A percentile compares a stretch with the other conserved stretches of the same genome.
phyloP scores from a whole-genome alignment of 495 filamentous ascomycete genomes.

The Neurospora pannonica region DNA sequence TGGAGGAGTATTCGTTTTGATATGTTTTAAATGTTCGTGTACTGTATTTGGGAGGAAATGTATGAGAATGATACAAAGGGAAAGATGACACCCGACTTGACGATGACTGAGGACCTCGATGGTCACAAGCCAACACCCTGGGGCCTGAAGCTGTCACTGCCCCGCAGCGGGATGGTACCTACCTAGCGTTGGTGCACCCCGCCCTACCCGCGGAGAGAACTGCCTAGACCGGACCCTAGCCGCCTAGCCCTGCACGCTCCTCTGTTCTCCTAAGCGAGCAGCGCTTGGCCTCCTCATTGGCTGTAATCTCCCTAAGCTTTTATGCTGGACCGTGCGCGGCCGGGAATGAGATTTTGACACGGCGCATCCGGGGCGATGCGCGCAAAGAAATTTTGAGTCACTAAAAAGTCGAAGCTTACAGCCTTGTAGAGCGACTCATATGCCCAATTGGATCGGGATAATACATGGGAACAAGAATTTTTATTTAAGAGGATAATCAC shows the following conservation, averaged over 20 bases:
- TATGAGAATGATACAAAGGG: neutral
- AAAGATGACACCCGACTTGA: neutral
- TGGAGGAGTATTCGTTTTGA: slow-evolving; percentile 41
- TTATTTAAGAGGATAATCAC: neutral
- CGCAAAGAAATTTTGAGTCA: neutral
- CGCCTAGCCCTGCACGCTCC: neutral
- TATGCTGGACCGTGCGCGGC: neutral
- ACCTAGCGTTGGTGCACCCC: neutral
- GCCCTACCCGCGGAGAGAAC: neutral
- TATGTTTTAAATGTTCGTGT: no score
- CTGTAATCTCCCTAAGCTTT: accelerated
- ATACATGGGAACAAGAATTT: neutral
- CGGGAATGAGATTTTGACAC: neutral
- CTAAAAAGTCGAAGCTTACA: neutral
- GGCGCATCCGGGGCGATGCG: neutral
- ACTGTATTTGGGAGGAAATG: neutral
- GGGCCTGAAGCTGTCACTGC: neutral
- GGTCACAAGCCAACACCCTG: neutral
- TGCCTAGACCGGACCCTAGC: neutral
- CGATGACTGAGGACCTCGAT: neutral
- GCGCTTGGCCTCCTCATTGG: neutral
- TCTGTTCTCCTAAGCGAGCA: neutral
- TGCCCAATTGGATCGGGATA: neutral
- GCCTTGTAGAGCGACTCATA: neutral
- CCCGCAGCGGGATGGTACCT: neutral